Evolutionary conservation across 2,329 filamentous ascomycete genomes (phyloP), one percentile per base, ranked within the genome.

Genomic region (Lojkania enalia): DNA sequence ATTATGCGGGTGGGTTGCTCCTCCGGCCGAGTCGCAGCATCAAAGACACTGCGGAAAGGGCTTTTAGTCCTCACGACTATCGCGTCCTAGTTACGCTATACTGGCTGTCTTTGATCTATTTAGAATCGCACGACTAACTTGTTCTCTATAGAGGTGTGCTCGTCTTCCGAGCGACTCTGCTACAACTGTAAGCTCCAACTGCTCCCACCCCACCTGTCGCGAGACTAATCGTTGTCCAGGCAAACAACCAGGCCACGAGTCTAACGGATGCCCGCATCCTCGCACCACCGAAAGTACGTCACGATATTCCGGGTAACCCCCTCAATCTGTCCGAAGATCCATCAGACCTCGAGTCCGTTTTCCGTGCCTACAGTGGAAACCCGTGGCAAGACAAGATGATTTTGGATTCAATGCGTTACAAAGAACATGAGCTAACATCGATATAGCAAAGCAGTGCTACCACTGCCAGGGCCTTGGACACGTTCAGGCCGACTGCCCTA

Each of bases 391-490:
- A n/a, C n/a, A n/a, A n/a, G n/a, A n/a, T n/a, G n/a, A n/a, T n/a
- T n/a, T n/a, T n/a, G n/a, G n/a, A n/a, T n/a, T n/a, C n/a, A n/a
- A n/a, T n/a, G n/a, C n/a, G n/a, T n/a, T 16, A 15, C 9, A 33
- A 33, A 15, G 9, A 16, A 11, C 15, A 7, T 7, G 7, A 7
- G 39, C 55, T 60, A 47, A 60, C 54, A 36, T 13, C 23, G 41
- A 19, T 35, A 49, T 63, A 85, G 90, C 90, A 41, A 99, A 99
- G 85, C 94, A 99, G 81, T 99, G 94, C 84, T 99, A 99, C 74
- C 94, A 97, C 78, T 99, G 94, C 81, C 94, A 97, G 79, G 94
- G 94, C 48, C 83, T 97, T 51, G 94, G 94, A 58, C 94, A 99
- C 71, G 94, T 99, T 64, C 94, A 99, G 79, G 94, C 94, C 60